Evolutionary conservation across 257 asterid species (phyloP).

Genomic region (Vinca minor): DNA sequence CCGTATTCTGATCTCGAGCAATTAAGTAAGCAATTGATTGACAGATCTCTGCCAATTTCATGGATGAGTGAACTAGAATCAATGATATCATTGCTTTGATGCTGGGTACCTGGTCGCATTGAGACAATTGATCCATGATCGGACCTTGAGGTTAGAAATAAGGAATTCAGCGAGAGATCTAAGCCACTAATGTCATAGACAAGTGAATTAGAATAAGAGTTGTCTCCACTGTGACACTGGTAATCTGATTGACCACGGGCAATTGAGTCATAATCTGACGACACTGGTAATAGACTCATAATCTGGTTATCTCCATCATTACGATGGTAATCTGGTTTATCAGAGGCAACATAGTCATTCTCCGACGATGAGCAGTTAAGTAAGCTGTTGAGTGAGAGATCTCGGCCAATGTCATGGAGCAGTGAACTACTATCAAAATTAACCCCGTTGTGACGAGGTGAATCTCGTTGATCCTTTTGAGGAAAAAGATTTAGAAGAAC

Average conservation of each 20-base stretch:
- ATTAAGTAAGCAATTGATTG: conserved; percentile 21
- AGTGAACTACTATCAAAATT: conserved; percentile 13
- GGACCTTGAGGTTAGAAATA: conserved; percentile 29
- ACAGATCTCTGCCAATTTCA: conserved; percentile 32
- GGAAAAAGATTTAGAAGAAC: conserved; percentile 29
- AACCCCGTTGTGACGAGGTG: background rate
- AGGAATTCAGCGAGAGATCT: conserved; percentile 24
- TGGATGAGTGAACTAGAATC: conserved; percentile 23
- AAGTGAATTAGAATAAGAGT: conserved; percentile 14
- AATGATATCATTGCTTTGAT: background rate
- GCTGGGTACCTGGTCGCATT: background rate
- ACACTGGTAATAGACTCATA: no score
- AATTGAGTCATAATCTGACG: no score
- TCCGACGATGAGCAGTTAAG: conserved; percentile 24
- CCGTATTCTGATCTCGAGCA: conserved; percentile 29
- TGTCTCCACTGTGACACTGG: conserved; percentile 1
- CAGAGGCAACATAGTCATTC: conserved; percentile 24
- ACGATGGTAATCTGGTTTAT: conserved; percentile 13
- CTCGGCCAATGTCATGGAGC: conserved; percentile 27
- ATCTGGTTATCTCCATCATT: no score
- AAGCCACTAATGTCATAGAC: conserved; percentile 21
- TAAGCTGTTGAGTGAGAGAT: conserved; percentile 24
- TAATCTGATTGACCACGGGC: no score
- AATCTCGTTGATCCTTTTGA: conserved; percentile 14
- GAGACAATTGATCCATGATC: conserved; percentile 26